Evolutionary conservation across 768 basidiomycete species (phyloP).

Genomic region (Rhizopogon vinicolor): DNA sequence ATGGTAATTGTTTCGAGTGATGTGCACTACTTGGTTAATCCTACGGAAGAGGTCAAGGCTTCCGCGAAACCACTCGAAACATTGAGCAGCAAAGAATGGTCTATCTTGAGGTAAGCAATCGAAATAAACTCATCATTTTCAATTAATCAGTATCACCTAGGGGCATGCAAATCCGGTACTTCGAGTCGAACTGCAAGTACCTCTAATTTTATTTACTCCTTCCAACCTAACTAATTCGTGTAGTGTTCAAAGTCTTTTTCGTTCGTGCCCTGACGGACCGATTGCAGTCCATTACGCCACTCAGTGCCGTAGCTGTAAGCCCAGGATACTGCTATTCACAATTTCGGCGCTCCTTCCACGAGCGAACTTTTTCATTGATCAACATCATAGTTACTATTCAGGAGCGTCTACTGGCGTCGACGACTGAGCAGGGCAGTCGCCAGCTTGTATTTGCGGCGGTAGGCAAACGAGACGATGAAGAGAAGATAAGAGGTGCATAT

Average conservation of each 20-base stretch:
- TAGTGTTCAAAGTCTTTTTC: conserved; percentile 29
- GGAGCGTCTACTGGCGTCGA: conserved; percentile 12
- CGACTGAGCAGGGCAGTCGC: conserved; percentile 29
- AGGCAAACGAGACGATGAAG: conserved; percentile 17
- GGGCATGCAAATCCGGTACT: conserved; percentile 16
- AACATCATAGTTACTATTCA: background rate
- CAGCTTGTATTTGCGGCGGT: conserved; percentile 28
- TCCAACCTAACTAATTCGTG: background rate
- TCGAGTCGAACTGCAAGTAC: conserved; percentile 21
- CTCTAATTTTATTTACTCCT: background rate
- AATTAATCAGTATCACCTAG: conserved; percentile 2
- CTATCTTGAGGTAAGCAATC: conserved; percentile 12
- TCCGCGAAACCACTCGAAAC: conserved; percentile 18
- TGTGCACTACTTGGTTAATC: conserved; percentile 13
- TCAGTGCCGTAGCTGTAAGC: conserved; percentile 20
- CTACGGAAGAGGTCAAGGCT: conserved; percentile 16
- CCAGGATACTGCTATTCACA: conserved; percentile 29
- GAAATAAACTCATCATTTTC: background rate
- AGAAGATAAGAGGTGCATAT: conserved; percentile 17
- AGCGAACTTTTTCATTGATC: background rate
- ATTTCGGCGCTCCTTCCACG: conserved; percentile 9
- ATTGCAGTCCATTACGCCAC: conserved; percentile 12
- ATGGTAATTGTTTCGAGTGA: conserved; percentile 30
- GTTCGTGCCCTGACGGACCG: conserved; percentile 20
- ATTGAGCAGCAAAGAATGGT: conserved; percentile 19